These are phyloP conservation scores for Chrysanthemum lavandulifolium DNA, from an alignment of 129 eudicot species.

Conservation along the genomic window DNA sequence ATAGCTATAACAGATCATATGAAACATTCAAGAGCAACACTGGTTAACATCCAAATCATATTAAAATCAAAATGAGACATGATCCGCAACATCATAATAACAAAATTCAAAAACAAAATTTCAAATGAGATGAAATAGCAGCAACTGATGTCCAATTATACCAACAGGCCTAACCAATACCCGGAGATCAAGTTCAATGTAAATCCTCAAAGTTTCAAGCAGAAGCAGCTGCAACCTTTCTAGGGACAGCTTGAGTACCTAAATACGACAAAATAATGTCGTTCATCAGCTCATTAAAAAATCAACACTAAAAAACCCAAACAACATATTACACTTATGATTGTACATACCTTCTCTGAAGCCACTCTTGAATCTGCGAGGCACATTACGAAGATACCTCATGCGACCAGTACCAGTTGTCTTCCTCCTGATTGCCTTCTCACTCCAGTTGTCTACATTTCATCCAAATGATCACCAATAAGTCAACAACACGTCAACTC, in stretches of 20 bases:
- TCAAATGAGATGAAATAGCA: not conserved
- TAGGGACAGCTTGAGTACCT: constrained; percentile 71
- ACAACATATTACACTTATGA: not conserved
- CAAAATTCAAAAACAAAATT: constrained; percentile 4
- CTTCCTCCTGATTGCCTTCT: constrained; percentile 55
- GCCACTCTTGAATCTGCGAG: constrained; percentile 58
- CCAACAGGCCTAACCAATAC: constrained; percentile 19
- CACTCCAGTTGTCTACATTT: constrained; percentile 48
- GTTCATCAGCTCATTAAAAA: constrained; percentile 4
- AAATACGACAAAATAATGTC: not conserved
- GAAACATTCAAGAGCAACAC: not conserved
- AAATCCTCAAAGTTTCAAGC: constrained; percentile 10
- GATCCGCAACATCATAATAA: constrained; percentile 18
- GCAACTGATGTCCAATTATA: constrained; percentile 13
- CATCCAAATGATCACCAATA: constrained; percentile 1
- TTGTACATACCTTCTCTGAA: constrained; percentile 53
- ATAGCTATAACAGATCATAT: not conserved
- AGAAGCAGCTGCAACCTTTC: constrained; percentile 48
- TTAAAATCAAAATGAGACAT: constrained; percentile 1
- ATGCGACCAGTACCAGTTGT: constrained; percentile 73
- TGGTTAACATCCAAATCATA: constrained; percentile 1
- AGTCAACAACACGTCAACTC: not conserved
- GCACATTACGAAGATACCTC: constrained; percentile 64
- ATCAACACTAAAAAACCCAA: not conserved
- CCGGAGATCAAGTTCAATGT: not conserved